Evolutionary conservation across 345 rosid genomes (phyloP).

Genomic region (Acer negundo): DNA sequence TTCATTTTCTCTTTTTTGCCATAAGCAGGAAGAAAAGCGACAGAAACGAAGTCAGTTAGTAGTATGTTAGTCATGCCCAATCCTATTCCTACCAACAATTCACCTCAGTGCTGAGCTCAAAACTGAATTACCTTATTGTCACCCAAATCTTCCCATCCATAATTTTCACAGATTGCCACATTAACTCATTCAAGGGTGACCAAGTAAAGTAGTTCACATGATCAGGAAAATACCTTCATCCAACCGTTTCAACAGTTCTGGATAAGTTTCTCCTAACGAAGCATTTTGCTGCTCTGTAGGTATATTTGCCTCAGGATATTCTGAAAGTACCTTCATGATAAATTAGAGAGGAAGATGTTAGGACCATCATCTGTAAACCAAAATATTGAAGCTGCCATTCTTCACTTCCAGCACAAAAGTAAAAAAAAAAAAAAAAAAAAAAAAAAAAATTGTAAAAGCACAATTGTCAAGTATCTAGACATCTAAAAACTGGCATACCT

Average conservation of each 20-base stretch:
- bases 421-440: background rate
- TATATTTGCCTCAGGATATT: constrained; percentile 83
- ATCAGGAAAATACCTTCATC: constrained; percentile 62
- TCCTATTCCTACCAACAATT: background rate
- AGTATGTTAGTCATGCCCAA: background rate
- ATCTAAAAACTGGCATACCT: constrained; percentile 54
- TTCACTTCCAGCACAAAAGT: constrained; percentile 7
- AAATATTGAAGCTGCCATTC: constrained; percentile 7
- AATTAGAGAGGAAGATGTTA: constrained; percentile 26
- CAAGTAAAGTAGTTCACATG: constrained; percentile 17
- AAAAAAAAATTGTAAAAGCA: background rate
- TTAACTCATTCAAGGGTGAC: constrained; percentile 10
- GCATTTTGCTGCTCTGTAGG: constrained; percentile 59
- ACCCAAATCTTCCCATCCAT: background rate
- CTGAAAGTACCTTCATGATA: constrained; percentile 63
- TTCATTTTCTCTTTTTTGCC: background rate
- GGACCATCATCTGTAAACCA: constrained; percentile 15
- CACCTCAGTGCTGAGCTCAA: background rate
- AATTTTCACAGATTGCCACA: constrained; percentile 1
- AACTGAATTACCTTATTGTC: background rate
- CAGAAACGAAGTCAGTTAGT: background rate
- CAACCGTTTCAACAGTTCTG: constrained; percentile 59
- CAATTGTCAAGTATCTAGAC: constrained; percentile 14
- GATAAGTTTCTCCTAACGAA: constrained; percentile 68
- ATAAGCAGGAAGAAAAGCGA: background rate